A percentile compares a stretch with the other conserved stretches of the same genome.
Conservation (phyloP, 73 alveolate species). For the Effrenium voratum region DNA sequence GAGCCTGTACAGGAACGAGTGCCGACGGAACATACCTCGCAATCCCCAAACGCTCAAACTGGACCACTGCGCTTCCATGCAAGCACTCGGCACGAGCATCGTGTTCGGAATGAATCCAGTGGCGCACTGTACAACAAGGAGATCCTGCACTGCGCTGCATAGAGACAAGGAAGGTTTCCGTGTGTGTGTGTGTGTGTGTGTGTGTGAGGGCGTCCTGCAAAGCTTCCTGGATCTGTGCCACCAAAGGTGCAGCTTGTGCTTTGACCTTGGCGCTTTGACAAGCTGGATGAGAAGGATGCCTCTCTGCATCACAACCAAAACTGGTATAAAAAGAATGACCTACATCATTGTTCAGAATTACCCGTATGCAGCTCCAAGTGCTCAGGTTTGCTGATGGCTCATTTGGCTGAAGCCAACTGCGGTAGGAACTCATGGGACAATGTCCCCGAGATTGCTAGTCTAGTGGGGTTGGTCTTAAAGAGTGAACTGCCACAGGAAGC, state of each 20-base stretch:
- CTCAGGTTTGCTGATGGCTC: background rate
- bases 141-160: slow-evolving; percentile 44
- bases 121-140: slow-evolving; percentile 89
- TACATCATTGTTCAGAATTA: background rate
- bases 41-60: background rate
- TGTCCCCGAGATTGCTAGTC: no score
- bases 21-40: slow-evolving; percentile 91
- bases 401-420: no score
- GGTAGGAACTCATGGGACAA: no score
- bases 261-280: slow-evolving; percentile 36
- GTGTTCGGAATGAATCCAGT: background rate
- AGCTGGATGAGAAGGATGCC: background rate
- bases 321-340: no score
- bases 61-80: background rate
- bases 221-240: slow-evolving; percentile 84
- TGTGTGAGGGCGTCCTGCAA: slow-evolving; percentile 81
- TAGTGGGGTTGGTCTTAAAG: no score
- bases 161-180: no score
- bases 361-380: background rate
- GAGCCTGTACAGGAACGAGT: slow-evolving; percentile 93
- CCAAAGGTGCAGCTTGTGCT: slow-evolving; percentile 63
- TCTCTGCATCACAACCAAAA: no score
- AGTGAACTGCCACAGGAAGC: no score
- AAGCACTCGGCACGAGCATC: no score
- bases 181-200: no score